A percentile compares a stretch with the other conserved stretches of the same genome.
phyloP scores from a whole-genome alignment of 2,329 filamentous ascomycete genomes.

The Diatrype stigma region DNA sequence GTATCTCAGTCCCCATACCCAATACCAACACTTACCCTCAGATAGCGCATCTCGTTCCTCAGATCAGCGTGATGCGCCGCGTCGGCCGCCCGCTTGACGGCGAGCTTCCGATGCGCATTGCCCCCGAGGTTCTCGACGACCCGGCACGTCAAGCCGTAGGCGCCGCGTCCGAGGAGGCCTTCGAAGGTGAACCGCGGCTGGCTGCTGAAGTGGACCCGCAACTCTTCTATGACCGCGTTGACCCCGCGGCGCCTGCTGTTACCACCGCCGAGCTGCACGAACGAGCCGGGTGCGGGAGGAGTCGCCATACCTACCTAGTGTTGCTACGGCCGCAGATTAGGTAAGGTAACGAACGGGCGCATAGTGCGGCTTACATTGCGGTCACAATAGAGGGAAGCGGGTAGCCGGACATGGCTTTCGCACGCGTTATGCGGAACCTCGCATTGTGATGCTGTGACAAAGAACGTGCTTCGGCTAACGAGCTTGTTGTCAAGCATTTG shows the following conservation, averaged over 20 bases:
- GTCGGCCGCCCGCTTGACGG: constrained; percentile 4
- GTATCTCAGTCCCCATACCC: too few species aligned
- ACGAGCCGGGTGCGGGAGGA: too few species aligned
- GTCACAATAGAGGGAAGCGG: too few species aligned
- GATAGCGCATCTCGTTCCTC: constrained; percentile 6
- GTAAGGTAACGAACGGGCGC: too few species aligned
- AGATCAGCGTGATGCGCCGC: constrained; percentile 1
- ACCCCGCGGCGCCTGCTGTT: too few species aligned
- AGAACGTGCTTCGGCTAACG: too few species aligned
- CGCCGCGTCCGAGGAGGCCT: constrained; percentile 3
- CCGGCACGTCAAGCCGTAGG: constrained; percentile 6
- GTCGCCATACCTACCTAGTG: too few species aligned
- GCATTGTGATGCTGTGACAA: not conserved
- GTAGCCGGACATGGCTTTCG: too few species aligned
- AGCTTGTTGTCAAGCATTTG: not conserved
- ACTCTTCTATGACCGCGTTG: not conserved
- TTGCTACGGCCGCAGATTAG: too few species aligned
- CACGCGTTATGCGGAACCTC: not conserved
- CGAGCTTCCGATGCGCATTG: constrained; percentile 4
- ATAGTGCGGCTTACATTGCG: too few species aligned
- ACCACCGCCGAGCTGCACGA: not conserved
- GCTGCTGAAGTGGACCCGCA: constrained; percentile 4
- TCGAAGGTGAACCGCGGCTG: constrained; percentile 5
- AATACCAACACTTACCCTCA: constrained; percentile 6
- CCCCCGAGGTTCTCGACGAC: constrained; percentile 6